These are phyloP conservation scores for Xylaria sp. DNA, from an alignment of 2,329 filamentous ascomycete species.

Conservation along the genomic window DNA sequence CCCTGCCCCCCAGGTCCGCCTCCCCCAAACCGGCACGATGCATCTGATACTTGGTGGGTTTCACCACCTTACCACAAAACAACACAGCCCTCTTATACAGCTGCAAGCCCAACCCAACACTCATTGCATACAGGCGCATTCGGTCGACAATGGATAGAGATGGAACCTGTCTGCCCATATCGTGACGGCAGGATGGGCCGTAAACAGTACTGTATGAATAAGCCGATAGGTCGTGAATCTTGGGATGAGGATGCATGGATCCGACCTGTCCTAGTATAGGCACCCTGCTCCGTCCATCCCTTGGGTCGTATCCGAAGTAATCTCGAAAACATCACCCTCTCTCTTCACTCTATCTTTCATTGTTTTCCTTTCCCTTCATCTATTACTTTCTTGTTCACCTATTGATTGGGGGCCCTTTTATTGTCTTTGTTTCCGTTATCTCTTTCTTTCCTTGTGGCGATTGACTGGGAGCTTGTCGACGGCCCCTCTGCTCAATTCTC, in stretches of 20 bases:
- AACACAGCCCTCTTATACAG: conserved; percentile 53
- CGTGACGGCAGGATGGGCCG: conserved; percentile 1
- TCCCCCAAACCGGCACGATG: conserved; percentile 11
- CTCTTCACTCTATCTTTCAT: conserved; percentile 2
- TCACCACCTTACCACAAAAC: conserved; percentile 10
- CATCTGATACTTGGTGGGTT: conserved; percentile 21
- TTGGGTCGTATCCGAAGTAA: neutral
- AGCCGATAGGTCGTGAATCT: too few relatives aligned
- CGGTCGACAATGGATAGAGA: too few relatives aligned
- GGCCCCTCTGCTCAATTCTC: conserved; percentile 23
- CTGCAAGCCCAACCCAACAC: neutral
- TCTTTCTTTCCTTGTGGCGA: conserved; percentile 4
- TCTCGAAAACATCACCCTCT: neutral
- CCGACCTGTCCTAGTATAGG: too few relatives aligned
- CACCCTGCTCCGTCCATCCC: neutral
- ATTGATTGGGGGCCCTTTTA: conserved; percentile 36
- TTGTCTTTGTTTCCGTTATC: conserved; percentile 24
- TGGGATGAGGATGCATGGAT: neutral
- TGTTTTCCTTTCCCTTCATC: conserved; percentile 17
- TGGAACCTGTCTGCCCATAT: too few relatives aligned
- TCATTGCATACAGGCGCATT: too few relatives aligned
- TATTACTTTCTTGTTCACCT: conserved; percentile 30
- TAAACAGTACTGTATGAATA: too few relatives aligned
- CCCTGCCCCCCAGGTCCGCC: too few relatives aligned
- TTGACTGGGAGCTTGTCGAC: conserved; percentile 25